A percentile compares a stretch with the other conserved stretches of the same genome.
Conservation (phyloP, 1,284 basidiomycete species). For the Phlebopus sp. region DNA sequence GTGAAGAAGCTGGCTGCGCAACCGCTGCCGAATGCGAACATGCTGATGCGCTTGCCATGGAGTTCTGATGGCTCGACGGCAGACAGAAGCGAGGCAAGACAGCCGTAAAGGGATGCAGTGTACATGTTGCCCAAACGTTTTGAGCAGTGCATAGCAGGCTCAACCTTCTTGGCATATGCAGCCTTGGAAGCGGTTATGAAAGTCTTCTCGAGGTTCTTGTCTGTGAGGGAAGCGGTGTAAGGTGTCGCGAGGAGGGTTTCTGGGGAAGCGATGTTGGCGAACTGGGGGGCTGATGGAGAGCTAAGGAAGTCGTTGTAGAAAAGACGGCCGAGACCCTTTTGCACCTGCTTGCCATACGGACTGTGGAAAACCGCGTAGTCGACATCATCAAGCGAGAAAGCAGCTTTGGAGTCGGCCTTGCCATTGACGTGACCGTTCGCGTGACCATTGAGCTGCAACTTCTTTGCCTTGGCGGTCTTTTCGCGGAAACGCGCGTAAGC, state of each 20-base stretch:
- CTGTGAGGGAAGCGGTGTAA: constrained; percentile 75
- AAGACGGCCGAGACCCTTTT: constrained; percentile 95
- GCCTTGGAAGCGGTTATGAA: constrained; percentile 76
- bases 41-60: constrained; percentile 77
- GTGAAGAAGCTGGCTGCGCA: constrained; percentile 92
- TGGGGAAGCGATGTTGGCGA: constrained; percentile 71
- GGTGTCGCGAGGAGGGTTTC: constrained; percentile 67
- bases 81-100: constrained; percentile 81
- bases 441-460: constrained; percentile 42
- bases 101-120: constrained; percentile 95
- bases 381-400: constrained; percentile 75
- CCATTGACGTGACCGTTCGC: constrained; percentile 30
- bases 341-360: constrained; percentile 97
- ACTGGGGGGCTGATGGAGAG: constrained; percentile 72
- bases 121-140: constrained; percentile 97
- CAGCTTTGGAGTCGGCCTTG: constrained; percentile 32
- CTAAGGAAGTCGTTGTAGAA: constrained; percentile 91
- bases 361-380: constrained; percentile 93
- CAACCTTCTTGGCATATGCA: constrained; percentile 70
- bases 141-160: constrained; percentile 79
- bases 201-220: constrained; percentile 95
- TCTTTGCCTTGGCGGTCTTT: constrained; percentile 74
- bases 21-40: constrained; percentile 95
- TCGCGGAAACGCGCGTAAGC: constrained; percentile 86
- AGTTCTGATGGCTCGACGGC: constrained; percentile 65